Percentiles rank a stretch among this genome's conserved stretches.
These are phyloP conservation scores for Hypoxylon sp. DNA, from an alignment of 2,329 filamentous ascomycete genomes.

Conservation along the genomic window DNA sequence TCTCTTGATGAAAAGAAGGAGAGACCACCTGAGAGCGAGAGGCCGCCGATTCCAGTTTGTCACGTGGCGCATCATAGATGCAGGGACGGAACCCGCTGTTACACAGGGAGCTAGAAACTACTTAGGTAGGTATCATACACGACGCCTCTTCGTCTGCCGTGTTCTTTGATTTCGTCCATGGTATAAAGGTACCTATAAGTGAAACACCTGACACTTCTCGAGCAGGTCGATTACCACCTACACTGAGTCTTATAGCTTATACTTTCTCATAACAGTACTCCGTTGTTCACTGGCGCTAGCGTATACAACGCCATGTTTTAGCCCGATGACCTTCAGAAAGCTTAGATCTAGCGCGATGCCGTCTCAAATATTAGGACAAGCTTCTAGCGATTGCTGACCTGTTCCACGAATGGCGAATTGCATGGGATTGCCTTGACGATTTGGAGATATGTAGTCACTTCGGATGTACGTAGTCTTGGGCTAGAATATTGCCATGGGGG, in stretches of 20 bases:
- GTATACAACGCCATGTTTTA: slow-evolving; percentile 1
- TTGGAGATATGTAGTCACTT: not conserved
- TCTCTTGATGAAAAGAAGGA: slow-evolving; percentile 34
- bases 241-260: slow-evolving; percentile 16
- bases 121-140: too few relatives aligned
- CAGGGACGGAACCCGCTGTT: too few relatives aligned
- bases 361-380: not conserved
- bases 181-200: too few relatives aligned
- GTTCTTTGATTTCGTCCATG: too few relatives aligned
- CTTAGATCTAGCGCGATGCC: slow-evolving; percentile 38
- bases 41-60: slow-evolving; percentile 30
- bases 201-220: not conserved
- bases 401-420: slow-evolving; percentile 3
- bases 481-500: too few relatives aligned
- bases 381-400: not conserved
- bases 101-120: too few relatives aligned
- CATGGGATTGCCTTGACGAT: not conserved
- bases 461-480: too few relatives aligned
- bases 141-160: too few relatives aligned
- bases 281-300: slow-evolving; percentile 38
- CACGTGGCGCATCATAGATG: too few relatives aligned
- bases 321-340: slow-evolving; percentile 24
- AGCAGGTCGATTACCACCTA: slow-evolving; percentile 19
- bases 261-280: slow-evolving; percentile 38
- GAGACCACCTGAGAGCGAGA: slow-evolving; percentile 24